These are phyloP conservation scores for Lactarius indigo DNA, from an alignment of 768 basidiomycete genomes.

Conservation along the genomic window DNA sequence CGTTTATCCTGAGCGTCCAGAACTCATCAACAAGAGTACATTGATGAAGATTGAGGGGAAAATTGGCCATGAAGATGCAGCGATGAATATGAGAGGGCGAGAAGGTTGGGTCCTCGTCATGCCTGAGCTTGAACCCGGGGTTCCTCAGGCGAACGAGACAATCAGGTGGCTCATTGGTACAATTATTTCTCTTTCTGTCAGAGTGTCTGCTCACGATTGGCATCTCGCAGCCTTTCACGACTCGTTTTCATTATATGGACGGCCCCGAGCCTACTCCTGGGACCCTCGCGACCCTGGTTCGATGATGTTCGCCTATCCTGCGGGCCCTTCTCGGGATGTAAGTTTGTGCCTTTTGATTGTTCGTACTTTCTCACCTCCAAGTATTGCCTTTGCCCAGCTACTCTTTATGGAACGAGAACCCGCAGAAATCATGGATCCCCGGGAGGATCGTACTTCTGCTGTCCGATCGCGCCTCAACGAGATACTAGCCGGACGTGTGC, in stretches of 20 bases:
- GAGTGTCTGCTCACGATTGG: slow-evolving; percentile 18
- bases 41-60: slow-evolving; percentile 89
- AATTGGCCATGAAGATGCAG: slow-evolving; percentile 72
- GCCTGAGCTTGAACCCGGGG: slow-evolving; percentile 73
- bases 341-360: slow-evolving; percentile 31
- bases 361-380: not conserved
- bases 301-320: slow-evolving; percentile 93
- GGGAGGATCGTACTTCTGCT: slow-evolving; percentile 71
- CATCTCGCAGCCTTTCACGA: slow-evolving; percentile 66
- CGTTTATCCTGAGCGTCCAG: slow-evolving; percentile 94
- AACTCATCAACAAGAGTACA: slow-evolving; percentile 83
- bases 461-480: slow-evolving; percentile 60
- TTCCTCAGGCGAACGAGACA: slow-evolving; percentile 74
- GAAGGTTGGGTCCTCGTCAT: slow-evolving; percentile 89
- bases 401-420: slow-evolving; percentile 86
- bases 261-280: slow-evolving; percentile 84
- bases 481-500: slow-evolving; percentile 64
- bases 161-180: slow-evolving; percentile 85
- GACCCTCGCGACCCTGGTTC: slow-evolving; percentile 78
- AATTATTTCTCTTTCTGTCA: slow-evolving; percentile 29
- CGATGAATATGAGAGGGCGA: slow-evolving; percentile 58
- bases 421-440: slow-evolving; percentile 72
- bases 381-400: slow-evolving; percentile 41
- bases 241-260: slow-evolving; percentile 83
- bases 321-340: slow-evolving; percentile 80